Conservation (phyloP, 805 yeast species). For the Kluyveromyces aestuarii region DNA sequence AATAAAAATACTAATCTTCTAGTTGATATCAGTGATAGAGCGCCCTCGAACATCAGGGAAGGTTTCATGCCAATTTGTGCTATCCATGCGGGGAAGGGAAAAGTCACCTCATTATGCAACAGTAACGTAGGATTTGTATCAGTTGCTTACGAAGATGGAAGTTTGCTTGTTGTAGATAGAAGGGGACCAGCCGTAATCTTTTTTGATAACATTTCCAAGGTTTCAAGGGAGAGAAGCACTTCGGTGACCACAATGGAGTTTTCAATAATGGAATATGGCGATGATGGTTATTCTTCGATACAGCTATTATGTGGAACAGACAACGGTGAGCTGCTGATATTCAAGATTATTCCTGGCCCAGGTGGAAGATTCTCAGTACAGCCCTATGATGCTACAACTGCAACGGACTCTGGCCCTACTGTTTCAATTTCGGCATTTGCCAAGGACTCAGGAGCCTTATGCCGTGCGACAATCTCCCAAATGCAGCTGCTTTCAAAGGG, state of each 20-base stretch:
- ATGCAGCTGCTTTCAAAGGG: conserved; percentile 57
- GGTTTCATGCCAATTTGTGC: conserved; percentile 55
- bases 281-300: conserved; percentile 65
- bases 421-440: conserved; percentile 50
- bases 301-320: conserved; percentile 69
- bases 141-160: conserved; percentile 70
- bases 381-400: conserved; percentile 38
- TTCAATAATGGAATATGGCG: conserved; percentile 58
- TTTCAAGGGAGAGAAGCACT: conserved; percentile 19
- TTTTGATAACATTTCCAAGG: conserved; percentile 28
- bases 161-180: conserved; percentile 63
- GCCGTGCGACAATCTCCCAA: conserved; percentile 50
- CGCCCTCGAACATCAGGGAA: conserved; percentile 40
- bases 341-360: conserved; percentile 53
- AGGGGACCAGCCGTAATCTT: conserved; percentile 68
- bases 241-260: conserved; percentile 58
- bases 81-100: conserved; percentile 36
- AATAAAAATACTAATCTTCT: conserved; percentile 14
- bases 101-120: conserved; percentile 53
- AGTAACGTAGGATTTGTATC: conserved; percentile 81
- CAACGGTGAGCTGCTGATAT: conserved; percentile 58
- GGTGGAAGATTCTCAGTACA: conserved; percentile 54
- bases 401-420: conserved; percentile 42
- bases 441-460: conserved; percentile 50
- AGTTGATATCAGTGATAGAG: conserved; percentile 45